These are phyloP conservation scores for Haplographium delicatum DNA, from an alignment of 495 filamentous ascomycete species.

Conservation along the genomic window DNA sequence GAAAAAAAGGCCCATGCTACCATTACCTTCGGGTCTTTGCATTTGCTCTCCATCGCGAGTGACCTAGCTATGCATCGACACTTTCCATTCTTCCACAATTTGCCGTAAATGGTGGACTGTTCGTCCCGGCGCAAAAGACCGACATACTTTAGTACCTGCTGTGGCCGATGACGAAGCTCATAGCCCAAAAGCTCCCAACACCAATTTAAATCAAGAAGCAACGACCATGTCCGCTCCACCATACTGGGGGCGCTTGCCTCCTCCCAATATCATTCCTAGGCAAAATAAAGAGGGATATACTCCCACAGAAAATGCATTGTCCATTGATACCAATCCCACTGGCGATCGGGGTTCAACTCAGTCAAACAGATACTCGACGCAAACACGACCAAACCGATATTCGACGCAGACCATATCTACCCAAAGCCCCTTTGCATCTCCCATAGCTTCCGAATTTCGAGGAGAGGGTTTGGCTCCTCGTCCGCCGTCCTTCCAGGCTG, in stretches of 20 bases:
- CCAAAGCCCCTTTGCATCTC: slow-evolving; percentile 44
- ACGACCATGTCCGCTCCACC: slow-evolving; percentile 26
- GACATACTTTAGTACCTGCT: too few species aligned
- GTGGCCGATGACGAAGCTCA: slow-evolving; percentile 14
- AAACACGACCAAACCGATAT: too few species aligned
- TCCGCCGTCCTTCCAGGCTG: slow-evolving; percentile 39
- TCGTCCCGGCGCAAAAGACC: slow-evolving; percentile 11
- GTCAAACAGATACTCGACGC: slow-evolving; percentile 22
- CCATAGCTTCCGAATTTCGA: slow-evolving; percentile 41
- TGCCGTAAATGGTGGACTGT: slow-evolving; percentile 5
- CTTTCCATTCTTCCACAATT: neutral
- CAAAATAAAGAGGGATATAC: slow-evolving; percentile 39
- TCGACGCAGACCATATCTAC: slow-evolving; percentile 46
- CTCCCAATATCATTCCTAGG: slow-evolving; percentile 31
- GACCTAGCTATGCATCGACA: slow-evolving; percentile 18
- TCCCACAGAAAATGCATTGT: slow-evolving; percentile 32
- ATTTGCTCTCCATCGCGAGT: slow-evolving; percentile 2
- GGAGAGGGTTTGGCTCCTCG: slow-evolving; percentile 42
- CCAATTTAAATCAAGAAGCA: slow-evolving; percentile 1
- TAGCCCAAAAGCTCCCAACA: neutral
- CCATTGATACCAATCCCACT: slow-evolving; percentile 34
- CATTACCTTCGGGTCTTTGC: neutral
- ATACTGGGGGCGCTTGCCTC: slow-evolving; percentile 37
- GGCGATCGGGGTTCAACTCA: slow-evolving; percentile 26
- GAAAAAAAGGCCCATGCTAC: neutral